Evolutionary conservation across 2,329 filamentous ascomycete species (phyloP).

Genomic region (Zalaria obscura): DNA sequence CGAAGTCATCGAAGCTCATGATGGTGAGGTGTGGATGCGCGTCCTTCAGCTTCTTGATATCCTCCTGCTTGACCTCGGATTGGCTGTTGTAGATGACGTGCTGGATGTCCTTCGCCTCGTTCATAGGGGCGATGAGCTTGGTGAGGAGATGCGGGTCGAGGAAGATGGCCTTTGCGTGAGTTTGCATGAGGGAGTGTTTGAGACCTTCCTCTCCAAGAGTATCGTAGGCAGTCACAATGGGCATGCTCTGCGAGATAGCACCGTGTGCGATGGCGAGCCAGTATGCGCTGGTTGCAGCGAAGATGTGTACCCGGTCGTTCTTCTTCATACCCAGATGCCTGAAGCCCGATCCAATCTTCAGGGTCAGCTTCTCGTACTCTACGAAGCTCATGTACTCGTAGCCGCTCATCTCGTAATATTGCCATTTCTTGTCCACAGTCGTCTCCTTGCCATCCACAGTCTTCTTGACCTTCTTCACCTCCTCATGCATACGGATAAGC

Average conservation of each 20-base stretch:
- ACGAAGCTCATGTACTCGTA: constrained; percentile 67
- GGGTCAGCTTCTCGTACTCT: constrained; percentile 59
- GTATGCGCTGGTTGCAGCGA: constrained; percentile 67
- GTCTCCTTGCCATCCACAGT: constrained; percentile 65
- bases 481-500: constrained; percentile 63
- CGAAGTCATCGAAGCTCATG: constrained; percentile 40
- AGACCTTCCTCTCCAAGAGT: constrained; percentile 76
- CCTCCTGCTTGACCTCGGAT: constrained; percentile 33
- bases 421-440: constrained; percentile 83
- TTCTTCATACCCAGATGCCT: constrained; percentile 57
- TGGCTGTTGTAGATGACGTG: constrained; percentile 44
- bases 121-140: constrained; percentile 38
- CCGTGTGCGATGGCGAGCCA: constrained; percentile 63
- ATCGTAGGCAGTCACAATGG: constrained; percentile 90
- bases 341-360: constrained; percentile 59
- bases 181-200: constrained; percentile 74
- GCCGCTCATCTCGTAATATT: constrained; percentile 68
- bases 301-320: constrained; percentile 62
- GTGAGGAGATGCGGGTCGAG: constrained; percentile 62
- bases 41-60: constrained; percentile 39
- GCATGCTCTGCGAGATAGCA: constrained; percentile 68
- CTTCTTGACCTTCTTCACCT: constrained; percentile 85
- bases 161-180: constrained; percentile 69
- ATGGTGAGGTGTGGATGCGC: constrained; percentile 39
- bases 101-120: constrained; percentile 41